These are phyloP conservation scores for Hyaloperonospora brassicae DNA, from an alignment of 352 stramenopile genomes.

Conservation along the genomic window DNA sequence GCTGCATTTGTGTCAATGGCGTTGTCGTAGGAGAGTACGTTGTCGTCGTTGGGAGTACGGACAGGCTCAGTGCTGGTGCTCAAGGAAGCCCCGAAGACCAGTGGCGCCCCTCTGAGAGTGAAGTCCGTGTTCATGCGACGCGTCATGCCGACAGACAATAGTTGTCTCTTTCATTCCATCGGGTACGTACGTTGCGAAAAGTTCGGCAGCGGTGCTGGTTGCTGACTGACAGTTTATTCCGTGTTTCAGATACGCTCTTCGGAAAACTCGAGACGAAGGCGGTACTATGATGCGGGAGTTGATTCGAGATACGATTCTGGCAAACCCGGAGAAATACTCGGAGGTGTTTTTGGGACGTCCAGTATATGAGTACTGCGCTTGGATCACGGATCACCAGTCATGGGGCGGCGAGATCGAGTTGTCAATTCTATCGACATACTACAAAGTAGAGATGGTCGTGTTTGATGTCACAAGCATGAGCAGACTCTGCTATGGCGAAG, in stretches of 20 bases:
- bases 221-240: background rate
- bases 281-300: slow-evolving; percentile 53
- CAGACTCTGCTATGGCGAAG: slow-evolving; percentile 72
- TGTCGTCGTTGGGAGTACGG: slow-evolving; percentile 47
- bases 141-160: slow-evolving; percentile 79
- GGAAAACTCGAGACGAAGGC: slow-evolving; percentile 51
- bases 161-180: slow-evolving; percentile 83
- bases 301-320: slow-evolving; percentile 69
- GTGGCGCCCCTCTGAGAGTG: slow-evolving; percentile 15
- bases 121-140: slow-evolving; percentile 58
- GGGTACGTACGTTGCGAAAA: slow-evolving; percentile 23
- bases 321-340: slow-evolving; percentile 51
- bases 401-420: slow-evolving; percentile 85
- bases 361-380: slow-evolving; percentile 76
- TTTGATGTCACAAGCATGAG: slow-evolving; percentile 85
- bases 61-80: slow-evolving; percentile 66
- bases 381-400: slow-evolving; percentile 75
- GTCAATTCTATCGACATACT: slow-evolving; percentile 72
- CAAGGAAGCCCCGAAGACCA: slow-evolving; percentile 42
- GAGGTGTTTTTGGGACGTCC: slow-evolving; percentile 70
- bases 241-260: slow-evolving; percentile 46
- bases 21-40: slow-evolving; percentile 28
- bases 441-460: slow-evolving; percentile 75
- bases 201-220: background rate
- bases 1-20: slow-evolving; percentile 3